Conservation (phyloP, 371 early-diverging fungal species). For the Mucor plumbeus region DNA sequence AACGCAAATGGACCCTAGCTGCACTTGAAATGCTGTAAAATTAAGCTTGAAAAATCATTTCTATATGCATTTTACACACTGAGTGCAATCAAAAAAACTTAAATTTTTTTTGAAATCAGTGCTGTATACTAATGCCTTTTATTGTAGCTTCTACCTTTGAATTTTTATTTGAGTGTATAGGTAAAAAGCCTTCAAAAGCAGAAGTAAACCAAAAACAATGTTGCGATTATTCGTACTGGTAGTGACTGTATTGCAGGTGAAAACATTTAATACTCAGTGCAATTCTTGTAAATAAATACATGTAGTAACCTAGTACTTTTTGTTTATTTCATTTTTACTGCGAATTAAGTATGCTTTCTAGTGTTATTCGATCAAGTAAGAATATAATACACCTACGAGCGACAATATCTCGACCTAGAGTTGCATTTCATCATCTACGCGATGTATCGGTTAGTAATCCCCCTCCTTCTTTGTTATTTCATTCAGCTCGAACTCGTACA, state of each 20-base stretch:
- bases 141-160: too few relatives aligned
- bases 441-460: neutral
- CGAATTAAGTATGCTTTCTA: conserved; percentile 2
- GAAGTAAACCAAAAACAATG: too few relatives aligned
- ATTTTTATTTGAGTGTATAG: too few relatives aligned
- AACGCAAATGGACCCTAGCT: too few relatives aligned
- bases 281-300: neutral
- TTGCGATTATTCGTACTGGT: too few relatives aligned
- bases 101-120: too few relatives aligned
- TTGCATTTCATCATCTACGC: conserved; percentile 1
- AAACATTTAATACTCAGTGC: neutral
- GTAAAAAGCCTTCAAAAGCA: too few relatives aligned
- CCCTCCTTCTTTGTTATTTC: conserved; percentile 33
- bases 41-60: too few relatives aligned
- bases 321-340: conserved; percentile 1
- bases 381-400: neutral
- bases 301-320: neutral
- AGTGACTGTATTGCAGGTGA: neutral
- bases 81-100: too few relatives aligned
- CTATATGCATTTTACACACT: too few relatives aligned
- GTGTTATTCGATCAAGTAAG: conserved; percentile 5
- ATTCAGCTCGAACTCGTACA: conserved; percentile 33
- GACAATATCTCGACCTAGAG: conserved; percentile 1
- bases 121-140: too few relatives aligned
- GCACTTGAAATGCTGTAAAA: too few relatives aligned